phyloP scores from a whole-genome alignment of 1,284 basidiomycete species.

The Malassezia caprae region DNA sequence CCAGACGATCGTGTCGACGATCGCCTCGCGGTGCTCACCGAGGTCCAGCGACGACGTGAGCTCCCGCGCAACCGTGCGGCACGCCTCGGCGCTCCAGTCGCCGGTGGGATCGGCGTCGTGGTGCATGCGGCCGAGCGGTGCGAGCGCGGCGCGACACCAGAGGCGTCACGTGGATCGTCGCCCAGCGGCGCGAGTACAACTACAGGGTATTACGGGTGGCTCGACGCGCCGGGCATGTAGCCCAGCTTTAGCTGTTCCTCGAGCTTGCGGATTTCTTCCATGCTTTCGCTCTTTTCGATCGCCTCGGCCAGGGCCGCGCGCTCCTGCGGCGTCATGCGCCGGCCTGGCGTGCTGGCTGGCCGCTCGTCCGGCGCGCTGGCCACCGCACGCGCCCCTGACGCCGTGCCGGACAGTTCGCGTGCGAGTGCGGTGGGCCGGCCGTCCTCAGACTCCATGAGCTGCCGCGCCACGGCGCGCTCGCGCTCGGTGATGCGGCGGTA shows the following conservation, averaged over 20 bases:
- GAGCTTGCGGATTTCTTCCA: constrained; percentile 55
- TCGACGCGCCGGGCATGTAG: constrained; percentile 14
- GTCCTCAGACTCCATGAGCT: constrained; percentile 33
- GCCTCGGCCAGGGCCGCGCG: constrained; percentile 78
- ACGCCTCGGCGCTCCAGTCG: constrained; percentile 47
- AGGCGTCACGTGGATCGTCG: neutral
- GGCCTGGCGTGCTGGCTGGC: constrained; percentile 51
- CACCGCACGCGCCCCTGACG: constrained; percentile 53
- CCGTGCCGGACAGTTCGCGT: constrained; percentile 52
- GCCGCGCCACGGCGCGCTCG: constrained; percentile 54
- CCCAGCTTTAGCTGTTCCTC: constrained; percentile 42
- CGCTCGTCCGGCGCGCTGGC: constrained; percentile 51
- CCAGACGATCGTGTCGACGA: constrained; percentile 85
- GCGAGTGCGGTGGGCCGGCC: constrained; percentile 31
- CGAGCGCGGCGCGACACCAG: neutral
- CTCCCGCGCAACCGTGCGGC: constrained; percentile 42
- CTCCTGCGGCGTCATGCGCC: constrained; percentile 84
- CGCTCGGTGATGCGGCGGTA: constrained; percentile 91
- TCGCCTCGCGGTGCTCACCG: constrained; percentile 44
- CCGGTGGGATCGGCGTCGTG: constrained; percentile 20
- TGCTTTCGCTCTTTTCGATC: constrained; percentile 76
- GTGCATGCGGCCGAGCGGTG: neutral
- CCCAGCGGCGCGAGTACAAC: neutral
- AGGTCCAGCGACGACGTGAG: constrained; percentile 42
- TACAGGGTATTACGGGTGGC: neutral